A percentile compares a stretch with the other conserved stretches of the same genome.
Evolutionary conservation across 164 flowering plant species (phyloP).

Genomic region (Sextonia rubra): DNA sequence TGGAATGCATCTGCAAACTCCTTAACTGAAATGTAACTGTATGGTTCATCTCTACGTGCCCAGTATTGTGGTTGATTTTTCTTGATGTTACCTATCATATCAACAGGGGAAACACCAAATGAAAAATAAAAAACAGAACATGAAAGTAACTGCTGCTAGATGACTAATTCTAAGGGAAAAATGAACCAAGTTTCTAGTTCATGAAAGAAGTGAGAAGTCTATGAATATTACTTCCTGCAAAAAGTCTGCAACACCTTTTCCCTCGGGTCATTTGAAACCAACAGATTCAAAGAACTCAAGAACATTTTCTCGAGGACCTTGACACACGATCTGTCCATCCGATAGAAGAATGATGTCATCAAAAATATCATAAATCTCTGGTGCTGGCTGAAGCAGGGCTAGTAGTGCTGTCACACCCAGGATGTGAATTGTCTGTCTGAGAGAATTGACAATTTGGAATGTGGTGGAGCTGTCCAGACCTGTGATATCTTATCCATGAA

Average conservation of each 20-base stretch:
- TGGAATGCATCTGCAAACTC: constrained; percentile 43
- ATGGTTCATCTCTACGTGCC: constrained; percentile 25
- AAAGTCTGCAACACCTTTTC: constrained; percentile 72
- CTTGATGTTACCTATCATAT: constrained; percentile 38
- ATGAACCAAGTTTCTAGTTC: neutral
- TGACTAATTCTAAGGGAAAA: neutral
- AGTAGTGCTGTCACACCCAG: constrained; percentile 58
- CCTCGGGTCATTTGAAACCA: constrained; percentile 68
- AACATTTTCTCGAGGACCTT: constrained; percentile 65
- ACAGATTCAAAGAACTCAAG: constrained; percentile 54
- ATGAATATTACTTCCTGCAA: constrained; percentile 52
- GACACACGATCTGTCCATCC: constrained; percentile 68
- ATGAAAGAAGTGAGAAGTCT: neutral
- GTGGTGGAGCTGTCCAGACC: constrained; percentile 88
- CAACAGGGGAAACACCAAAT: neutral
- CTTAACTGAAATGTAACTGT: constrained; percentile 32
- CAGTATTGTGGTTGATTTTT: constrained; percentile 52
- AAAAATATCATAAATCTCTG: constrained; percentile 70
- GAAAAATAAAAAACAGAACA: neutral
- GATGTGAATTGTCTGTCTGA: constrained; percentile 51
- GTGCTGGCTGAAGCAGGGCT: constrained; percentile 86
- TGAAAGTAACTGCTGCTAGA: neutral
- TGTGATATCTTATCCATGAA: constrained; percentile 89
- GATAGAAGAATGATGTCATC: constrained; percentile 74
- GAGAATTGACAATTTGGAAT: constrained; percentile 57